Conservation (phyloP, 225 moss, liverwort and hornwort genomes). For the Lunularia cruciata region DNA sequence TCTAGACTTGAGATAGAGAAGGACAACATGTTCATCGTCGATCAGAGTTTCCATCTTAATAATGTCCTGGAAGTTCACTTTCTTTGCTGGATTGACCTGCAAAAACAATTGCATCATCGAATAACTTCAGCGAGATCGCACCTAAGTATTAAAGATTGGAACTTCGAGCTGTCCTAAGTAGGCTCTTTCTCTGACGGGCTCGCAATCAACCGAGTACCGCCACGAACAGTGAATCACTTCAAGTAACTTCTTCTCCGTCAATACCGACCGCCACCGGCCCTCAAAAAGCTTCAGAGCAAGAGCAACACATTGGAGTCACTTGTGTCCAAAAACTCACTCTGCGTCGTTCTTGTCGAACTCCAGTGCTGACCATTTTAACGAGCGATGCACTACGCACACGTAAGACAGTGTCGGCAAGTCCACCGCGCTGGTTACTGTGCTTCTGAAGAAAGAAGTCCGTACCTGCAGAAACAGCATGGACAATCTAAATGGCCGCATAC, state of each 20-base stretch:
- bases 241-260: no score
- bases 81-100: conserved; percentile 95
- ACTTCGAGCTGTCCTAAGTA: no score
- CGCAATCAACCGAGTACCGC: no score
- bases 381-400: conserved; percentile 94
- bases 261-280: no score
- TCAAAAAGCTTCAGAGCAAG: not conserved
- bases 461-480: conserved; percentile 43
- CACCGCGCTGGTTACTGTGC: conserved; percentile 98
- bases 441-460: conserved; percentile 90
- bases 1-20: conserved; percentile 89
- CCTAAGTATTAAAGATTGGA: no score
- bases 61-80: conserved; percentile 90
- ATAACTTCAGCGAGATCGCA: no score
- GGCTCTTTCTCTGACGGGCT: no score
- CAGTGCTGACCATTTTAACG: conserved; percentile 95
- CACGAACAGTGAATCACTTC: no score
- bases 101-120: no score
- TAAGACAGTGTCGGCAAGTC: conserved; percentile 80
- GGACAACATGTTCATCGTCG: conserved; percentile 96
- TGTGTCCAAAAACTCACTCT: conserved; percentile 53
- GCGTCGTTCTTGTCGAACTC: conserved; percentile 88
- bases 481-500: no score
- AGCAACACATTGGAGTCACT: not conserved
- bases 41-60: conserved; percentile 92